phyloP scores from a whole-genome alignment of 495 filamentous ascomycete genomes.

The Daldinia decipiens region DNA sequence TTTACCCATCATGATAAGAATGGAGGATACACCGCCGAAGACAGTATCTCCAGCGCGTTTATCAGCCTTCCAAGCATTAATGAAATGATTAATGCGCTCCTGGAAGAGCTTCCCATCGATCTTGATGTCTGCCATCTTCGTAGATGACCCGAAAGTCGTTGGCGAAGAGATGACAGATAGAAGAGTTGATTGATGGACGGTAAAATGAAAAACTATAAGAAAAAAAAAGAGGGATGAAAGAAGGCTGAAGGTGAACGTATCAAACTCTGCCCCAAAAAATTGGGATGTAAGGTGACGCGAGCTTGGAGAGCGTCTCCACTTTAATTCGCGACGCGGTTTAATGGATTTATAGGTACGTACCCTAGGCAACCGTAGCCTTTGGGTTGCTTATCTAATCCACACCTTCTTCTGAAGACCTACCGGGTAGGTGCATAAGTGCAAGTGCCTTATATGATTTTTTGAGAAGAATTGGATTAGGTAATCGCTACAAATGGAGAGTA shows the following conservation, averaged over 20 bases:
- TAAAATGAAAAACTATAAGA: constrained; percentile 32
- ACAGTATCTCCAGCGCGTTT: constrained; percentile 83
- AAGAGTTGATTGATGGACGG: constrained; percentile 21
- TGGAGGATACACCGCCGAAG: constrained; percentile 85
- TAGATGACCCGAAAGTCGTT: constrained; percentile 42
- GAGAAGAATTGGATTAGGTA: too few relatives aligned
- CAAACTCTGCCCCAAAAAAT: constrained; percentile 28
- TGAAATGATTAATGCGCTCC: constrained; percentile 85
- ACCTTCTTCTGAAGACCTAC: too few relatives aligned
- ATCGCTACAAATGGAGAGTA: not conserved
- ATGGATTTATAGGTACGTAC: constrained; percentile 8
- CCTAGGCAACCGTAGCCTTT: not conserved
- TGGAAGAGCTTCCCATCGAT: constrained; percentile 94
- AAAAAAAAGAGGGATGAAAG: constrained; percentile 41
- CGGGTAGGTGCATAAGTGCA: too few relatives aligned
- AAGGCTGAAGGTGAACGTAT: constrained; percentile 24
- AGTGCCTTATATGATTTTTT: too few relatives aligned
- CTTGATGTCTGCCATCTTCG: constrained; percentile 72
- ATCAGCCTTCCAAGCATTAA: constrained; percentile 93
- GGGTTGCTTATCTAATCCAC: not conserved
- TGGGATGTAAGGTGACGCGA: constrained; percentile 41
- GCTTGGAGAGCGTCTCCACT: constrained; percentile 22
- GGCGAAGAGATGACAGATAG: constrained; percentile 36
- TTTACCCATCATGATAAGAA: constrained; percentile 92
- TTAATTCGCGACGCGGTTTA: constrained; percentile 46